These are phyloP conservation scores for Agroathelia rolfsii DNA, from an alignment of 1,284 basidiomycete genomes.

Conservation along the genomic window DNA sequence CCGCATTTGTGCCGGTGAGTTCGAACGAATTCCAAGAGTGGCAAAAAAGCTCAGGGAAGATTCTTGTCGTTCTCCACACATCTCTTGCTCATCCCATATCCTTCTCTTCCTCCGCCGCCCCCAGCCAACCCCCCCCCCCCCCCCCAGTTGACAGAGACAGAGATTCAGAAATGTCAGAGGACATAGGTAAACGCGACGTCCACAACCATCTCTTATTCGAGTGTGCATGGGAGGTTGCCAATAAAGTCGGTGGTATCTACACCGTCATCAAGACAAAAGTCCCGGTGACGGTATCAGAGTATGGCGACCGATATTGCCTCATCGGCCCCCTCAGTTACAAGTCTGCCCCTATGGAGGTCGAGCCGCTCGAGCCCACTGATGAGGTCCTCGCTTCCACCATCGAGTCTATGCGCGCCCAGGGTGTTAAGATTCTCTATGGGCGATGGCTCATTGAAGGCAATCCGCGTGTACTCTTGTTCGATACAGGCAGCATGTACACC, in stretches of 20 bases:
- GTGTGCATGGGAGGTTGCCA: constrained; percentile 90
- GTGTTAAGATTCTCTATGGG: constrained; percentile 91
- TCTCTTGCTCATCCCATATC: too few species aligned
- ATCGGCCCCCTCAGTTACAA: constrained; percentile 96
- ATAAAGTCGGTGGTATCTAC: constrained; percentile 98
- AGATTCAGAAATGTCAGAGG: constrained; percentile 29
- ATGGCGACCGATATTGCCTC: constrained; percentile 85
- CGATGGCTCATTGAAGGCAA: constrained; percentile 97
- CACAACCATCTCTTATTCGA: constrained; percentile 77
- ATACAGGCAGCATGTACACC: constrained; percentile 83
- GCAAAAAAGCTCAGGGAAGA: too few species aligned
- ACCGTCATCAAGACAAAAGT: constrained; percentile 99
- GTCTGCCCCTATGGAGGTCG: constrained; percentile 97
- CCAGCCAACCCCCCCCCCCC: too few species aligned
- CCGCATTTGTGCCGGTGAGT: too few species aligned
- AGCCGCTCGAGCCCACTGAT: constrained; percentile 79
- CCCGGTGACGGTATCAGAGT: constrained; percentile 92
- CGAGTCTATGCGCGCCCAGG: constrained; percentile 73
- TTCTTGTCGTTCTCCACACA: too few species aligned
- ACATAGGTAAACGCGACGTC: constrained; percentile 60
- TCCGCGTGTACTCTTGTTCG: constrained; percentile 90
- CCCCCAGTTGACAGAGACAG: too few species aligned
- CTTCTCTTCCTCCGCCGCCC: too few species aligned
- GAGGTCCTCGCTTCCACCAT: constrained; percentile 63
- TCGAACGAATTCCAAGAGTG: too few species aligned